Conservation (phyloP, 2,329 filamentous ascomycete genomes). For the Fusarium beomiforme region DNA sequence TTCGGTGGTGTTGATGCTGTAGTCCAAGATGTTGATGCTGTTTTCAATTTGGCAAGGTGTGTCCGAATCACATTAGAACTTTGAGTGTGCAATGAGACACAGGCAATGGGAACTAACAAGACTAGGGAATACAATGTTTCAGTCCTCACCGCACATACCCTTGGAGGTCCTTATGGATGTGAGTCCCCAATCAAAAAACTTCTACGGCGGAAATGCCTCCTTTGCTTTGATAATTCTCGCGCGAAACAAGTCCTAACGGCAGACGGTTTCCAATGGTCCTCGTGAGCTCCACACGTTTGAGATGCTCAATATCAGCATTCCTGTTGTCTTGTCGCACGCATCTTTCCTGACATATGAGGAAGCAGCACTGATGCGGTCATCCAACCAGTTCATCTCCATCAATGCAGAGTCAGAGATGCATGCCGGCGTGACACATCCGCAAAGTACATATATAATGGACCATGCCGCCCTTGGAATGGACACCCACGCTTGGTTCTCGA, state of each 20-base stretch:
- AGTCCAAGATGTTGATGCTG: conserved; percentile 29
- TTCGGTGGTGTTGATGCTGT: conserved; percentile 45
- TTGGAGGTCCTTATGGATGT: conserved; percentile 51
- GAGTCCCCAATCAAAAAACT: no score
- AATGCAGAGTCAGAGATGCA: conserved; percentile 69
- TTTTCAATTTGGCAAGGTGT: no score
- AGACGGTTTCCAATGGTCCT: no score
- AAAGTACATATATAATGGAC: no score
- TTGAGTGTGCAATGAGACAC: no score
- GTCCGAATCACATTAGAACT: conserved; percentile 31
- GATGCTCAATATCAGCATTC: conserved; percentile 56
- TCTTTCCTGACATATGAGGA: conserved; percentile 58
- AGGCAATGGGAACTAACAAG: no score
- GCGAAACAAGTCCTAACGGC: no score
- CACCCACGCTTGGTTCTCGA: conserved; percentile 58
- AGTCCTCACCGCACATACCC: conserved; percentile 56
- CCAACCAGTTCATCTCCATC: conserved; percentile 64
- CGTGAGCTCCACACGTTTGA: no score
- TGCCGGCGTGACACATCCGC: no score
- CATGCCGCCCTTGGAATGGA: conserved; percentile 64
- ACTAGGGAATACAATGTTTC: conserved; percentile 50
- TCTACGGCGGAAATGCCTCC: no score
- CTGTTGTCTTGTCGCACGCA: conserved; percentile 63
- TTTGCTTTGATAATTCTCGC: no score
- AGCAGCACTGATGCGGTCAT: no score